phyloP scores from a whole-genome alignment of 2,329 filamentous ascomycete species.

The Cadophora gregata region DNA sequence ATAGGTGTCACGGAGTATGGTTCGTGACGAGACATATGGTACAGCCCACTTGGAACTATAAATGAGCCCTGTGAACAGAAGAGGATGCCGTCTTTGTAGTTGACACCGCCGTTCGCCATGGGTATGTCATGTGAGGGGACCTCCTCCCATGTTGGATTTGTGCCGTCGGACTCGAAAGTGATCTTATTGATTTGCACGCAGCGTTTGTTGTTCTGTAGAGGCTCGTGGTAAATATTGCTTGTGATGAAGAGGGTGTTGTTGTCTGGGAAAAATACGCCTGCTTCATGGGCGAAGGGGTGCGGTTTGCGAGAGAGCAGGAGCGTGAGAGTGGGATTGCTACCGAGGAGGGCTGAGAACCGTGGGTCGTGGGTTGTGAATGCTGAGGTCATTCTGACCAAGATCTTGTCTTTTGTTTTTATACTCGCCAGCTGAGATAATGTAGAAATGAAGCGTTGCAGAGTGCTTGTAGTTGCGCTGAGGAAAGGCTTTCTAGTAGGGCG shows the following conservation, averaged over 20 bases:
- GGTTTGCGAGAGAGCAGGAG: slow-evolving; percentile 45
- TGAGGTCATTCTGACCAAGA: neutral
- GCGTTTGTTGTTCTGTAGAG: slow-evolving; percentile 12
- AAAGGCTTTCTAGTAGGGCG: neutral
- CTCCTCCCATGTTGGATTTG: slow-evolving; percentile 36
- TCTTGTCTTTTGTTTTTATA: neutral
- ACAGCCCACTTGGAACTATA: slow-evolving; percentile 29
- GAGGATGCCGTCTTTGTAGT: slow-evolving; percentile 36
- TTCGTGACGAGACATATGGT: slow-evolving; percentile 31
- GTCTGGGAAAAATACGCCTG: slow-evolving; percentile 52
- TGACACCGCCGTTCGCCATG: slow-evolving; percentile 34
- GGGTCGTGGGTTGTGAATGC: slow-evolving; percentile 51
- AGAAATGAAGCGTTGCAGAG: neutral
- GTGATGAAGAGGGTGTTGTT: slow-evolving; percentile 32
- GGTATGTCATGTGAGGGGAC: slow-evolving; percentile 27
- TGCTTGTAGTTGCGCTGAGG: neutral
- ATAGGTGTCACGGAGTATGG: slow-evolving; percentile 48
- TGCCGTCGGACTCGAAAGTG: neutral
- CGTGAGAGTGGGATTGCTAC: slow-evolving; percentile 54
- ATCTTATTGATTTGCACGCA: slow-evolving; percentile 32
- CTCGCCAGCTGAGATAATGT: neutral
- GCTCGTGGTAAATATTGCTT: slow-evolving; percentile 25
- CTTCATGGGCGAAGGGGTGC: slow-evolving; percentile 56
- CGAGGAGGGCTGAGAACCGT: slow-evolving; percentile 57
- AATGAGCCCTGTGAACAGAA: slow-evolving; percentile 38